Evolutionary conservation across 164 flowering plant genomes (phyloP), one percentile per base, ranked within the genome.

Genomic region (Stephania yunnanensis): DNA sequence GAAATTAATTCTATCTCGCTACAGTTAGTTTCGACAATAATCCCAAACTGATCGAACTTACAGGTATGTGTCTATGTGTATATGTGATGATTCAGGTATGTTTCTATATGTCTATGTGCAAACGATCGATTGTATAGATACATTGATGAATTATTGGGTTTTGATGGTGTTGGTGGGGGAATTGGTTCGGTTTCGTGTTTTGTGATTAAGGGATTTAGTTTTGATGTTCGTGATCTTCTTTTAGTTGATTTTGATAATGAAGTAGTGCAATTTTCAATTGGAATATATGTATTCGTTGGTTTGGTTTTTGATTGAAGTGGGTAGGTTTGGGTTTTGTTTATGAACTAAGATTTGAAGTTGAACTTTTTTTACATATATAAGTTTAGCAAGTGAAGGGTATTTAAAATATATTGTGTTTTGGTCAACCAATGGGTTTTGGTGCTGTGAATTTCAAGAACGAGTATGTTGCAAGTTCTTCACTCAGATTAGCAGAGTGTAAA

Each of bases 401-500:
- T 8, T 4, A 53, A 13, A 53, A 53, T 5, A 12, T 6, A 13
- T 53, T 0, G 17, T 6, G 61, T 53, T 13, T 19, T 53, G 13
- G 19, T 13, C 3, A 10, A 13, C 13, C 19, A 53, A 13, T 25
- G 25, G 25, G 25, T 12, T 13, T 19, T 2, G 30, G 19, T 63
- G 15, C n/a, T 63, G 9, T 7, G 67, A 20, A 20, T 65, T 65
- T 65, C 9, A 6, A n/a, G 25, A 65, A 6, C 20, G 8, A n/a
- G n/a, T 20, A 19, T 29, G 42, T 48, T 6, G 46, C 42, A 17
- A 15, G 17, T 5, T 68, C 4, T 68, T 36, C 25, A 25, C 25
- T 25, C 25, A 25, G 25, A 68, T 13, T 46, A 73, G n/a, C 29
- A 1, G 75, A 42, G 73, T 45, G 72, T 25, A 74, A 76, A 76